Base-by-base conservation (phyloP, 805 yeast genomes). In the Kuraishia ogatae region DNA sequence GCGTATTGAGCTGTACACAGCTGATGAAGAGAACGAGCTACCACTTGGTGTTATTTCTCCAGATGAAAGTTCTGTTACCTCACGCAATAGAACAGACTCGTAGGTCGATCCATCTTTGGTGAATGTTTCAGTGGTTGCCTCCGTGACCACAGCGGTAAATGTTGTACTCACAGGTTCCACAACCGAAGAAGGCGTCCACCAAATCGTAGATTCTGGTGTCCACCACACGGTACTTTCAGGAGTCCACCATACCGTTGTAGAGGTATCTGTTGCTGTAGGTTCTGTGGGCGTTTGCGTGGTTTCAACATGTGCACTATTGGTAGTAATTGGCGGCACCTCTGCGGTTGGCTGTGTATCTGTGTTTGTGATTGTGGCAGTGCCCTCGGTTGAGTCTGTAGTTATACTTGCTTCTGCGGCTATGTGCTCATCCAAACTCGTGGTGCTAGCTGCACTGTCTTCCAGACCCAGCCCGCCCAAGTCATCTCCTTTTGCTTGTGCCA, bases 211-310 rank as follows among this genome's bases (percentile, higher is more conserved):
- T 20, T 48, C 46, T 24, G 68, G 66, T 17, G 62, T 57, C 70
- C 69, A 66, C 69, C 69, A 66, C n/a, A 65, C 54, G 2, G 64
- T 64, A 11, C 68, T 59, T 51, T 68, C 67, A 7, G 54, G 29
- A 22, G 29, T 21, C 26, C 28, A 22, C 19, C 28, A 22, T 28
- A 19, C 43, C 8, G 52, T 20, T 17, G 39, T 15, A 11, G 52
- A 19, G 11, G 50, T 48, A 24, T 7, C 28, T 20, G 28, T 17
- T 10, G 3, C 51, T 8, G 51, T 11, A 24, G 29, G 13, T 6
- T 22, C 35, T 6, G 22, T 24, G 3, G 51, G 2, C 3, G 50
- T 22, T 22, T 5, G 50, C 11, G 50, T 21, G 20, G 50, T 23
- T 21, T 4, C 29, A 21, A n/a, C 24, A 2, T 48, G 11, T n/a